phyloP scores from a whole-genome alignment of 768 basidiomycete species.

The Suillus weaverae region DNA sequence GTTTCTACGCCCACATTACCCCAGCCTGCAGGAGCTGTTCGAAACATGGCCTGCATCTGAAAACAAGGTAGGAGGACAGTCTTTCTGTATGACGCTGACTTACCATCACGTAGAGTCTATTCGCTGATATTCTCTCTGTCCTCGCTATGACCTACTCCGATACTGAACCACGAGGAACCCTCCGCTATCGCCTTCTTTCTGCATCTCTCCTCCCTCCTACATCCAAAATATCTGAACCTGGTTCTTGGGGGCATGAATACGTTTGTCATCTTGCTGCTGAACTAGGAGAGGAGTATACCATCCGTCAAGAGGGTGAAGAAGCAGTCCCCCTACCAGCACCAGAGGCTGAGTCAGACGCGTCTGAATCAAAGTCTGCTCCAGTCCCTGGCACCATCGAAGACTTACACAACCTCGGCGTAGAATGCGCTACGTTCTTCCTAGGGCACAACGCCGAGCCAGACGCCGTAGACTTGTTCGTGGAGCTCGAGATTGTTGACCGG shows the following conservation, averaged over 20 bases:
- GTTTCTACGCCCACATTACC: conserved; percentile 94
- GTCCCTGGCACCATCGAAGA: conserved; percentile 65
- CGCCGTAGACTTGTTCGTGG: conserved; percentile 93
- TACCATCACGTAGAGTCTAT: conserved; percentile 63
- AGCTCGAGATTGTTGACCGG: conserved; percentile 84
- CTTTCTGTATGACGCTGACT: background rate
- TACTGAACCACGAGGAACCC: conserved; percentile 93
- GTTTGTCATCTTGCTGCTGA: conserved; percentile 96
- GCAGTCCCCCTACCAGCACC: conserved; percentile 23
- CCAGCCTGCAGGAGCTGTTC: conserved; percentile 79
- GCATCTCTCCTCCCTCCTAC: conserved; percentile 56
- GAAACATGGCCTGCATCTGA: conserved; percentile 78
- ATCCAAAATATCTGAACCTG: conserved; percentile 79
- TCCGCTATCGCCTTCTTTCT: conserved; percentile 86
- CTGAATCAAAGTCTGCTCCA: conserved; percentile 34
- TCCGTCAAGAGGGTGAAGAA: conserved; percentile 54
- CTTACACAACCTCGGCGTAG: conserved; percentile 70
- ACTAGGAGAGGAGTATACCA: conserved; percentile 87
- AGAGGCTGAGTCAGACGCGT: conserved; percentile 30
- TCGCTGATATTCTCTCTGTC: conserved; percentile 96
- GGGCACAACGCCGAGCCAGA: conserved; percentile 97
- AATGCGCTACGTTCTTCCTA: conserved; percentile 77
- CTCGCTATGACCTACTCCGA: conserved; percentile 99
- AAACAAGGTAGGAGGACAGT: conserved; percentile 57
- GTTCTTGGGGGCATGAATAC: conserved; percentile 99